Percentiles rank a stretch among this genome's conserved stretches.
Conservation (phyloP, 371 early-diverging fungal species). For the Rhizomucor pusillus region DNA sequence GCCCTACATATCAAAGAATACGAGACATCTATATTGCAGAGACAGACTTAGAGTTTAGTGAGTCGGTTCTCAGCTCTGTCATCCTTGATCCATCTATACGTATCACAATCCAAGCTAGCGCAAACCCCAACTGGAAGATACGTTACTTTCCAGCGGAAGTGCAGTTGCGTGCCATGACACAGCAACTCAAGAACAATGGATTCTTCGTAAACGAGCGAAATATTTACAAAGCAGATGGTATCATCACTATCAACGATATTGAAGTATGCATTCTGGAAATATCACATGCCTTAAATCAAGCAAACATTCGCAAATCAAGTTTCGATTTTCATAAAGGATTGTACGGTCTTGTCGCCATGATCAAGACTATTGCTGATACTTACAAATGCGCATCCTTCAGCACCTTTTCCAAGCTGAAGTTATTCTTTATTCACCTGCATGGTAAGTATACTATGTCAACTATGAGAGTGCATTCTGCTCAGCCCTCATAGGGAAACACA, state of each 20-base stretch:
- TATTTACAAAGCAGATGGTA: background rate
- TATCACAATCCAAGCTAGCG: background rate
- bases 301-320: background rate
- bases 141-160: background rate
- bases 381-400: background rate
- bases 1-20: background rate
- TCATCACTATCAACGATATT: background rate
- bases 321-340: constrained; percentile 4
- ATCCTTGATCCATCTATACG: background rate
- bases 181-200: background rate
- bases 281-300: background rate
- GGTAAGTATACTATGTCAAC: background rate
- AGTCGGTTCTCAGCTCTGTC: background rate
- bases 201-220: too few species aligned
- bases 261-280: background rate
- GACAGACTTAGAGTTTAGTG: background rate
- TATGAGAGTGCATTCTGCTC: background rate
- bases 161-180: background rate
- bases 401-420: background rate
- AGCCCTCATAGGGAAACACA: background rate
- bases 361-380: constrained; percentile 1
- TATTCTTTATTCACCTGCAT: background rate
- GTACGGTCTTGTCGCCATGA: background rate
- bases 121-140: background rate
- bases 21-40: background rate